Evolutionary conservation across 495 filamentous ascomycete species (phyloP).

Genomic region (Talaromyces borbonicus): DNA sequence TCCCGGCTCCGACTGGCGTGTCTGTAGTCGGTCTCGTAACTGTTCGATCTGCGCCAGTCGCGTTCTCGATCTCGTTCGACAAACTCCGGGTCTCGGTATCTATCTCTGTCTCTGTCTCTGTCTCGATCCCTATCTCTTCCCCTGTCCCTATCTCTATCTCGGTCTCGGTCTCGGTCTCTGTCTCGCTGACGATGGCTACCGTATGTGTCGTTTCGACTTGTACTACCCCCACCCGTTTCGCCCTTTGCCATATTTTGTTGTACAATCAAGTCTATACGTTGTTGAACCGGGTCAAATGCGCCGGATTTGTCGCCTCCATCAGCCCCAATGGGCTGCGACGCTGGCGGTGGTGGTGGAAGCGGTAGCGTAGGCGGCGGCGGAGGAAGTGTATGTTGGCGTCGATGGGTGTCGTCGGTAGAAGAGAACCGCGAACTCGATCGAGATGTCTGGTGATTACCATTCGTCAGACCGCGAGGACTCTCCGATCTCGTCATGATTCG

Average conservation of each 20-base stretch:
- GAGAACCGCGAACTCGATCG: conserved; percentile 2
- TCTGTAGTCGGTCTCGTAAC: conserved; percentile 2
- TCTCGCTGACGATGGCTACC: conserved; percentile 1
- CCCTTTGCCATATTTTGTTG: conserved; percentile 10
- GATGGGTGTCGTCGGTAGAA: conserved; percentile 2
- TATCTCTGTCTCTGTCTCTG: conserved; percentile 5
- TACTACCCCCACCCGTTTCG: conserved; percentile 10
- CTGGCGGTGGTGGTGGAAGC: neutral
- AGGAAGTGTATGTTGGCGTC: conserved; percentile 7
- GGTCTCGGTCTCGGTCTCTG: neutral
- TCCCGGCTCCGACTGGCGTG: neutral
- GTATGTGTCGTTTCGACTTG: conserved; percentile 4
- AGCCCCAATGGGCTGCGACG: conserved; percentile 15
- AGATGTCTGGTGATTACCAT: conserved; percentile 1
- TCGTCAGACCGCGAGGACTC: neutral
- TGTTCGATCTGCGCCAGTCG: conserved; percentile 2
- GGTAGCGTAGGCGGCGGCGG: conserved; percentile 2
- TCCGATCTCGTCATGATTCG: neutral
- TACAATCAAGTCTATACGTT: conserved; percentile 27
- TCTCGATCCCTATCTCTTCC: conserved; percentile 1
- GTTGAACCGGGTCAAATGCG: conserved; percentile 19
- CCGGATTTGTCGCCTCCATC: neutral
- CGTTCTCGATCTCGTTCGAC: conserved; percentile 10
- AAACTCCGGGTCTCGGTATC: conserved; percentile 1
- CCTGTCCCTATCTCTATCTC: conserved; percentile 5